Evolutionary conservation across 169 alveolate species (phyloP).

Genomic region (Cryptosporidium muris): DNA sequence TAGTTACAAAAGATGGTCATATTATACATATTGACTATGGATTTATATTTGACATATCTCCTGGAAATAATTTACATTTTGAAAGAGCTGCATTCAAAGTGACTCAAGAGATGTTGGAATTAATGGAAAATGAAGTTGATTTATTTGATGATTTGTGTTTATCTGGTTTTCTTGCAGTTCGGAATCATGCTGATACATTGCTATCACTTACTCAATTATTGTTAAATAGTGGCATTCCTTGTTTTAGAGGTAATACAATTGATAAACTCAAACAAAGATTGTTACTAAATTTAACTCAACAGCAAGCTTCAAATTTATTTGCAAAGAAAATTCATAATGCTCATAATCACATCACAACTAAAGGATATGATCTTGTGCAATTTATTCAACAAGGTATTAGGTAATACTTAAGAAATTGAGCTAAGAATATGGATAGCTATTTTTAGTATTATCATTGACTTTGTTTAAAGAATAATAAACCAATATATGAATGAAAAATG

Average conservation of each 20-base stretch:
- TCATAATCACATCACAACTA: conserved; percentile 80
- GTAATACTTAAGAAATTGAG: background rate
- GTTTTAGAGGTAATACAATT: conserved; percentile 91
- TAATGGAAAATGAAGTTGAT: conserved; percentile 88
- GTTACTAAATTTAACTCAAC: conserved; percentile 75
- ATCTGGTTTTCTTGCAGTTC: conserved; percentile 88
- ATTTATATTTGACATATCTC: conserved; percentile 94
- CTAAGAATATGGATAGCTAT: background rate
- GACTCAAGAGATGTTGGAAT: conserved; percentile 94
- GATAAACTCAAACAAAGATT: conserved; percentile 80
- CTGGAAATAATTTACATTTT: conserved; percentile 94
- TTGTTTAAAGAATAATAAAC: too few species aligned
- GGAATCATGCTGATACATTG: conserved; percentile 87
- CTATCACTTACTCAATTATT: conserved; percentile 85
- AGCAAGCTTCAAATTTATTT: conserved; percentile 79
- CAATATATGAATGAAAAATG: too few species aligned
- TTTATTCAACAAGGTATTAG: conserved; percentile 83
- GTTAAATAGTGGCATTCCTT: conserved; percentile 91
- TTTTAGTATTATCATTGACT: background rate
- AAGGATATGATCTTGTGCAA: conserved; percentile 83
- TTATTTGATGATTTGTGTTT: conserved; percentile 85
- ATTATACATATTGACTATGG: conserved; percentile 97
- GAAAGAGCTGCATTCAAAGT: conserved; percentile 96
- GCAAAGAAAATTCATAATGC: conserved; percentile 77
- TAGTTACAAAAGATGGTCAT: conserved; percentile 92